Evolutionary conservation across 75 land plant genomes (phyloP).

Genomic region (Azolla pinnata): DNA sequence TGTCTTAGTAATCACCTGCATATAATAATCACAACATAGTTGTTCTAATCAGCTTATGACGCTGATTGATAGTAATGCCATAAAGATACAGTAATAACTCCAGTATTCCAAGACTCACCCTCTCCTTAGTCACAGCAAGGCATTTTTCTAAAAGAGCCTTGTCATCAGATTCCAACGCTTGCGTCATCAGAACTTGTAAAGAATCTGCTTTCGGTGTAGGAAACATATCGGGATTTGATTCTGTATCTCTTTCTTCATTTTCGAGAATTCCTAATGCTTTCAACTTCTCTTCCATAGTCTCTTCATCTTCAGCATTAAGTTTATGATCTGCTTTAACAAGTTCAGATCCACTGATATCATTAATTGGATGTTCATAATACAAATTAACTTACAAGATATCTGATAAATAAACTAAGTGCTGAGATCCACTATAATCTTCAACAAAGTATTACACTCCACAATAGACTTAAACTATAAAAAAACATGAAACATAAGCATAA

Average conservation of each 20-base stretch:
- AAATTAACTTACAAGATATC: no score
- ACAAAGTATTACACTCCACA: no score
- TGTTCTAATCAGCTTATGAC: neutral
- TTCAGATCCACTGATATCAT: no score
- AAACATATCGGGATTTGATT: slow-evolving; percentile 4
- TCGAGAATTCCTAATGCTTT: slow-evolving; percentile 22
- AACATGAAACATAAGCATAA: no score
- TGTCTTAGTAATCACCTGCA: slow-evolving; percentile 22
- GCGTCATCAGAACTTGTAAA: slow-evolving; percentile 24
- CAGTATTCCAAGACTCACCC: neutral
- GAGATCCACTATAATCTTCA: no score
- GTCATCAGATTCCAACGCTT: slow-evolving; percentile 31
- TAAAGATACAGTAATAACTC: neutral
- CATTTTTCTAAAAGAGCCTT: slow-evolving; percentile 27
- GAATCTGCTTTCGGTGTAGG: slow-evolving; percentile 27
- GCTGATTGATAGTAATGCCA: neutral
- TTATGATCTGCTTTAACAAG: no score
- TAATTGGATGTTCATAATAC: no score
- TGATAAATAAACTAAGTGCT: no score
- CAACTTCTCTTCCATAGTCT: slow-evolving; percentile 30
- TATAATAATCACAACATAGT: neutral
- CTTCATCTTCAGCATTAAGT: slow-evolving; percentile 13
- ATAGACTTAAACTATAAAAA: no score
- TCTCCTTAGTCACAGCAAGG: slow-evolving; percentile 19
- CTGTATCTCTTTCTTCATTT: slow-evolving; percentile 1